Evolutionary conservation across 306 rosid genomes (phyloP), one percentile per base, ranked within the genome.

Genomic region (Sicyos edulis): DNA sequence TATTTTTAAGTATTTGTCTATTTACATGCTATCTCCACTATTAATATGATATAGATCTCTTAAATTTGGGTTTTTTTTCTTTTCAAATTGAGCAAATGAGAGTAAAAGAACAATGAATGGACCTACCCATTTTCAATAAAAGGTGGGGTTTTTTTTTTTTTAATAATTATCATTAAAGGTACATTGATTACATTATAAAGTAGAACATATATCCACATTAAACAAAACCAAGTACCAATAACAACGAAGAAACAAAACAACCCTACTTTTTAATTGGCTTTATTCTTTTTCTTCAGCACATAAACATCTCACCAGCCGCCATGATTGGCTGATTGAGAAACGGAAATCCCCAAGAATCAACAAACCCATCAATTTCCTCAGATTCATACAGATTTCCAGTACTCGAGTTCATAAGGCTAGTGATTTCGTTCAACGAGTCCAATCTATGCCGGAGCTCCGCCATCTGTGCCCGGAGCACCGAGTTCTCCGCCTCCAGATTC

Each of bases 401-500:
- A 74, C 76, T 83, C 64, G 93, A 84, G 77, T 86, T 81, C 0
- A 88, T 85, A 51, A 51, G 87, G 9, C 51, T 22, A 3, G 84
- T 74, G 58, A 90, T 90, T 20, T 88, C 93, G 20, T 86, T 83
- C 1, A 92, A 85, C 6, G 96, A 87, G 54, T 86, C 85, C 63
- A 90, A 65, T 65, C 98, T 79, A 57, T 86, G 74, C 61, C 60
- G 84, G 52, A 92, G 87, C 85, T 92, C 98, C 40, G 64, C 91
- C 90, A 84, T 78, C 76, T 90, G 96, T 7, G 86, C 90, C 72
- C 84, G 79, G 69, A 90, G 88, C 19, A 92, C 79, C 2, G 87
- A 84, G 80, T 92, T 90, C 73, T 92, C 96, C 6, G 88, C 81
- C 73, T 87, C 98, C 3, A 90, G 69, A 5, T 80, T 86, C 20